Percentiles rank a stretch among this genome's conserved stretches.
phyloP scores from a whole-genome alignment of 306 rosid species.

The Quercus alba region DNA sequence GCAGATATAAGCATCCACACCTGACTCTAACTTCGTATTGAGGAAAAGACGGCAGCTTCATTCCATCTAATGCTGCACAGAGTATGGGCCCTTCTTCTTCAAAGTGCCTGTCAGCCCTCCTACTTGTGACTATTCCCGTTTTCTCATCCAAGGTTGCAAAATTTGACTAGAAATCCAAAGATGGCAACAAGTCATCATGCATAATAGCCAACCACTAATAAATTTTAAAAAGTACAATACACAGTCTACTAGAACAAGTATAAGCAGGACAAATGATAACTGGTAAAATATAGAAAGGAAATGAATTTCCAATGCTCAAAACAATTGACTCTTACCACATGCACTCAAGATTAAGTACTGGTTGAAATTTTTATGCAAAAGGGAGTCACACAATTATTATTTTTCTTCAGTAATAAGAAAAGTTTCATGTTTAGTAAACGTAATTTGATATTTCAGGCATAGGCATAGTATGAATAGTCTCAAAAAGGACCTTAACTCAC shows the following conservation, averaged over 20 bases:
- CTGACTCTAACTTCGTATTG: constrained; percentile 95
- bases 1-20: constrained; percentile 44
- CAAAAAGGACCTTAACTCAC: not conserved
- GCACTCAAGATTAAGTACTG: not conserved
- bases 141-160: constrained; percentile 90
- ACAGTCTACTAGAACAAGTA: not conserved
- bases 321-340: not conserved
- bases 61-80: constrained; percentile 82
- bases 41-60: constrained; percentile 91
- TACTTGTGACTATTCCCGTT: constrained; percentile 70
- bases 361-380: no score
- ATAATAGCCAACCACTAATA: constrained; percentile 7
- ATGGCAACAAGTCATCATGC: constrained; percentile 11
- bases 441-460: not conserved
- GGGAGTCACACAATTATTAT: no score
- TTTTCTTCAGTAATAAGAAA: not conserved
- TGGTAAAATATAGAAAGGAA: not conserved
- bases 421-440: not conserved
- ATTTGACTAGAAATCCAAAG: constrained; percentile 59
- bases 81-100: constrained; percentile 95
- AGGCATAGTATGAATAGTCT: not conserved
- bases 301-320: not conserved
- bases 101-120: constrained; percentile 97
- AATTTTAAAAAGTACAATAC: not conserved
- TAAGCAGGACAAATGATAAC: not conserved